Evolutionary conservation across 2,329 filamentous ascomycete genomes (phyloP).

Genomic region (Penicillium hesseltinei): DNA sequence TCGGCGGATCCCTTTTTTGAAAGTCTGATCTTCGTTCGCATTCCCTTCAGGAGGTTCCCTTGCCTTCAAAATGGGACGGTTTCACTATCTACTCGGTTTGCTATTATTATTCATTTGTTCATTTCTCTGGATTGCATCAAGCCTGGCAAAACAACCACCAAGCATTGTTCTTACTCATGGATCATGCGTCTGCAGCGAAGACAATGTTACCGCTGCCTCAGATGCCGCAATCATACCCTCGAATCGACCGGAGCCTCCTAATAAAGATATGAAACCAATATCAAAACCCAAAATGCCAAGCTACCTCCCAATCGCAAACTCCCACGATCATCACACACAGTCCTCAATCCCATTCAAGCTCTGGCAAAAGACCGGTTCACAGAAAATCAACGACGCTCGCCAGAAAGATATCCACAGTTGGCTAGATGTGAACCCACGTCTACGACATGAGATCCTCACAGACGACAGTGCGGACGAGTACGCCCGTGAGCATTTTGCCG

Average conservation of each 20-base stretch:
- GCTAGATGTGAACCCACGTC: slow-evolving; percentile 30
- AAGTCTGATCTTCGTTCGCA: not conserved
- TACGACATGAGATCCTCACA: slow-evolving; percentile 33
- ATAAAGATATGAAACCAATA: not conserved
- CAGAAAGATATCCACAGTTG: slow-evolving; percentile 20
- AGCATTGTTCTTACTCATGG: not conserved
- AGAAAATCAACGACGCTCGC: slow-evolving; percentile 1
- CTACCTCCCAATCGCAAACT: not conserved
- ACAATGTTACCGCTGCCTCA: not conserved
- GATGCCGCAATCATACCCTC: not conserved
- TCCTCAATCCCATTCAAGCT: slow-evolving; percentile 13
- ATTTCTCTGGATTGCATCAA: slow-evolving; percentile 8
- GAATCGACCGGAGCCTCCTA: not conserved
- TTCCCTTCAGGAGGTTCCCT: not conserved
- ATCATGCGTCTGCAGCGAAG: not conserved
- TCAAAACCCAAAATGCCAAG: not conserved
- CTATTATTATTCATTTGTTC: slow-evolving; percentile 5
- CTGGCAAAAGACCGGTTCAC: slow-evolving; percentile 15
- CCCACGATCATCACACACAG: not conserved
- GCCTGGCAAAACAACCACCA: not conserved
- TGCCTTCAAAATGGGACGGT: slow-evolving; percentile 4
- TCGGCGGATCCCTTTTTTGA: not conserved
- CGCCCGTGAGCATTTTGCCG: slow-evolving; percentile 33
- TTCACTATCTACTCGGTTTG: slow-evolving; percentile 10
- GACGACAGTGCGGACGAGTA: slow-evolving; percentile 33